phyloP scores from a whole-genome alignment of 2,329 filamentous ascomycete genomes.

The Colletotrichum euphorbiae region DNA sequence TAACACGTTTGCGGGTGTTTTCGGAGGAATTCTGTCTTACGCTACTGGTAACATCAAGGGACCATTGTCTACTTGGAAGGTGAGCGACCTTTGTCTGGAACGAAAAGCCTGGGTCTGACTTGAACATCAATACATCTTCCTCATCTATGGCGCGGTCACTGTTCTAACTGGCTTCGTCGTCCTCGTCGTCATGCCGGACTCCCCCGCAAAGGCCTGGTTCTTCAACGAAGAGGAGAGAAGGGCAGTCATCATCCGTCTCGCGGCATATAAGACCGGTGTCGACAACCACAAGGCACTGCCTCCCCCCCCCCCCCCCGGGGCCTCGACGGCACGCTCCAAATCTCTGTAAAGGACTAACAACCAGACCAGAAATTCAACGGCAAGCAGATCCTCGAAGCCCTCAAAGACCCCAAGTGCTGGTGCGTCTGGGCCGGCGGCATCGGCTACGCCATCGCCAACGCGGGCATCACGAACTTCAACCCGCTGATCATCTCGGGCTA shows the following conservation, averaged over 20 bases:
- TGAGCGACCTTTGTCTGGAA: slow-evolving; percentile 58
- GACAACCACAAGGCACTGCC: slow-evolving; percentile 63
- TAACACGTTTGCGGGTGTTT: slow-evolving; percentile 48
- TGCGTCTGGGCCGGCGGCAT: slow-evolving; percentile 71
- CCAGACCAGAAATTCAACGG: slow-evolving; percentile 69
- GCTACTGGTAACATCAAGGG: slow-evolving; percentile 47
- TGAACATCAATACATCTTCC: slow-evolving; percentile 64
- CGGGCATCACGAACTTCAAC: slow-evolving; percentile 74
- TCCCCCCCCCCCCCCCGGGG: too few species aligned
- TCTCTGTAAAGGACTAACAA: slow-evolving; percentile 44
- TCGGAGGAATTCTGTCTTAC: slow-evolving; percentile 66
- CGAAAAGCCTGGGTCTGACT: slow-evolving; percentile 37
- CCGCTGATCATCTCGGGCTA: slow-evolving; percentile 73
- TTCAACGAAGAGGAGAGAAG: slow-evolving; percentile 74
- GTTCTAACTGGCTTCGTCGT: slow-evolving; percentile 68
- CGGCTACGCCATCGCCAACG: slow-evolving; percentile 73
- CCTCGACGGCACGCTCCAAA: too few species aligned
- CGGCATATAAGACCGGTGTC: slow-evolving; percentile 80
- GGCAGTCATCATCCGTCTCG: slow-evolving; percentile 76
- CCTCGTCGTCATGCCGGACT: slow-evolving; percentile 68
- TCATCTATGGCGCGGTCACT: slow-evolving; percentile 71
- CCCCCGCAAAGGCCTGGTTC: slow-evolving; percentile 64
- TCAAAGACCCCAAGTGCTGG: slow-evolving; percentile 64
- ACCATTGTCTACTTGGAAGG: slow-evolving; percentile 36
- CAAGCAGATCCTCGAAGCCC: slow-evolving; percentile 71